These are phyloP conservation scores for Penicillium flavigenum DNA, from an alignment of 495 filamentous ascomycete genomes.

Conservation along the genomic window DNA sequence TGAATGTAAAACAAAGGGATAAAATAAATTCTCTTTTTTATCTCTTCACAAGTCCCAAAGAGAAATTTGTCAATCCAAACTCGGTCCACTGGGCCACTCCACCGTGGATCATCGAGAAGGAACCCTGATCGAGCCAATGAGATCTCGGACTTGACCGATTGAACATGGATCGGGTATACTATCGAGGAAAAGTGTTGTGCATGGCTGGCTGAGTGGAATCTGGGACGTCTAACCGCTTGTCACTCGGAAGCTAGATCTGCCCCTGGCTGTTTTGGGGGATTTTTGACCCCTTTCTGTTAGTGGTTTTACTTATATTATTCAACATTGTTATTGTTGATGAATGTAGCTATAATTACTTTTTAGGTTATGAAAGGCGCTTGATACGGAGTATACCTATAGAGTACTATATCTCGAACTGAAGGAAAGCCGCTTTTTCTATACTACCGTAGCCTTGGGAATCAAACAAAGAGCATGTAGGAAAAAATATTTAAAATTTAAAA, in stretches of 20 bases:
- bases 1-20: slow-evolving; percentile 1
- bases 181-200: slow-evolving; percentile 30
- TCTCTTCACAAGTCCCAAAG: neutral
- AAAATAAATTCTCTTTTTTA: neutral
- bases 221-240: slow-evolving; percentile 30
- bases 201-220: slow-evolving; percentile 35
- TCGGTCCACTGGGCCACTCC: neutral
- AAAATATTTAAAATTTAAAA: too few species aligned
- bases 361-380: too few species aligned
- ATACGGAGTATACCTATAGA: too few species aligned
- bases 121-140: slow-evolving; percentile 25
- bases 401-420: too few species aligned
- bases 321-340: too few species aligned
- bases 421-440: too few species aligned
- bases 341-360: too few species aligned
- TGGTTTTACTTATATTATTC: neutral
- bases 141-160: slow-evolving; percentile 14
- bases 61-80: slow-evolving; percentile 13
- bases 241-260: slow-evolving; percentile 26
- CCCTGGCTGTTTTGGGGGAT: slow-evolving; percentile 19
- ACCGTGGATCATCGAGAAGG: slow-evolving; percentile 5
- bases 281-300: slow-evolving; percentile 8
- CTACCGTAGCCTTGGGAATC: neutral
- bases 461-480: neutral
- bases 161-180: slow-evolving; percentile 17